Evolutionary conservation across 73 alveolate species (phyloP), one percentile per base, ranked within the genome.

Genomic region (Blepharisma stoltei): DNA sequence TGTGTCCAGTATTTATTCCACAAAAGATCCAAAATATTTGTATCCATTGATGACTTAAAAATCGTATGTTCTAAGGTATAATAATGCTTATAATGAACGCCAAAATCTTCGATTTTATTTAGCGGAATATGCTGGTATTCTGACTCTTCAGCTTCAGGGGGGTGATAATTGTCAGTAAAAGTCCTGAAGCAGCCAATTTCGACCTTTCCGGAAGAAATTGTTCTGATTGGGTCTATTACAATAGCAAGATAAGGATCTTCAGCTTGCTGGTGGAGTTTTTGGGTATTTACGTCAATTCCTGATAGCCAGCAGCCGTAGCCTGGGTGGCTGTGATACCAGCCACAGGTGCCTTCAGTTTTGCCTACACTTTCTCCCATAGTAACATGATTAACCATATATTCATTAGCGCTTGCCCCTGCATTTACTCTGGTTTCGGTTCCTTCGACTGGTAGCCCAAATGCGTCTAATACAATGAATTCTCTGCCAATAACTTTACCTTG

Each of bases 241-340:
- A 95, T 86, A 47, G 98, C 99, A 46, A 91, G 71, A 91, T 87
- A 93, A 52, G 99, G 97, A 69, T 93, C 97, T 70, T 93, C 88
- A 54, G 80, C 92, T 83, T 82, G 92, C 80, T 95, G 97, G 85
- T 93, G 90, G 80, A 86, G 81, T 83, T 78, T 83, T 67, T 93
- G 91, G 78, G 98, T 91, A 27, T 85, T 86, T 46, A 97, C 99
- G 81, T 95, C 99, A 37, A 95, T 95, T 50, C 99, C 99, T 49
- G 97, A 87, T 49, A 97, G 88, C 99, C 99, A 97, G 83, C 99
- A 96, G 32, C 99, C 99, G 73, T 96, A 97, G 47, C 99, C 99
- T 44, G 99, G 99, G 81, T 97, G 99, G 67, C 98, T 90, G 73
- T 97, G 99, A 81, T 97, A 97, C 83, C 83, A 76, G 53, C 99